Base-by-base conservation (phyloP, 2,329 filamentous ascomycete species). In the Albophoma yamanashiensis region DNA sequence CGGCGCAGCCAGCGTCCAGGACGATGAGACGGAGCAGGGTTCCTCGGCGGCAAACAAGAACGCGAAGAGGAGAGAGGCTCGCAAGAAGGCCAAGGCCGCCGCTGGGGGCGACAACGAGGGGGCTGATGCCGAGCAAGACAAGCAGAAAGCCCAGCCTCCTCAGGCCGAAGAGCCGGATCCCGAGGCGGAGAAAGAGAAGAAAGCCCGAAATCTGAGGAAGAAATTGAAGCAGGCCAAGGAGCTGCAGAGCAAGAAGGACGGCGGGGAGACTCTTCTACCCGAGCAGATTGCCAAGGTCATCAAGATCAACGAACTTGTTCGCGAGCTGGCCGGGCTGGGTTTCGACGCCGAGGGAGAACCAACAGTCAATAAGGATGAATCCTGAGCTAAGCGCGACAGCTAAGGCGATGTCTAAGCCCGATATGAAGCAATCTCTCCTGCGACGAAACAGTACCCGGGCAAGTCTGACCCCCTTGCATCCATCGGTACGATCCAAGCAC, bases 241-340 rank as follows among this genome's bases (percentile, higher is more conserved):
- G 2, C 80, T 99, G 59, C 89, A 91, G 71, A 88, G 87, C 68
- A 97, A 96, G 81, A 96, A 96, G 74, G 90, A 96, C 31, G 87
- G 86, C 60, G 94, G 94, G 25, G 89, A 91, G 70, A 81, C 84
- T 5, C 76, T 99, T 62, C 79, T 97, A 34, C 93, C 92, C 0
- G 94, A 99, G 76, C 94, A 99, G 76, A 88, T 97, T 64, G 92
- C 93, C 67, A 99, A 99, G 78, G 91, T 99, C 59, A 95, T 96
- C 73, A 96, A 94, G 75, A 96, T 99, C 72, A 91, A 91, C 64
- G 94, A 99, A 77, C 82, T 99, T 57, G 87, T 97, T 61, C 84
- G 92, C 15, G 92, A 97, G 71, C 77, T 99, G 60, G 90, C 95
- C 67, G 82, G 84, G 2, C 79, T 99, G 36, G 93, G 93, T 0